These are phyloP conservation scores for Saccharomycopsis crataegensis DNA, from an alignment of 1,139 yeast species.

Conservation along the genomic window DNA sequence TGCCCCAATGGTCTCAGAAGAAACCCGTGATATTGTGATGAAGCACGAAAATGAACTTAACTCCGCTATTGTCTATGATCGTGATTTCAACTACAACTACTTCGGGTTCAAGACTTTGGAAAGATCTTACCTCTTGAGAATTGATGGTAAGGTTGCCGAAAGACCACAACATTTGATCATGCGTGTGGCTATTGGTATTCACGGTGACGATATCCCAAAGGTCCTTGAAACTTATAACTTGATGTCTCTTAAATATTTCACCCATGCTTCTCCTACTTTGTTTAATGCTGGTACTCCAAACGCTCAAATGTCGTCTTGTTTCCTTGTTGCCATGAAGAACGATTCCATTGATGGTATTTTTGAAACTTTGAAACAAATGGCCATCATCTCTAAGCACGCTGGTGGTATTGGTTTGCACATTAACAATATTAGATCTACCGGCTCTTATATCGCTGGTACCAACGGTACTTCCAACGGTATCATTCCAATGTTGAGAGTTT, in stretches of 20 bases:
- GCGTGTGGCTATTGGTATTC: constrained; percentile 88
- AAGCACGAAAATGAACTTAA: constrained; percentile 64
- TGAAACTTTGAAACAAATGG: constrained; percentile 79
- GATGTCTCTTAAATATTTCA: constrained; percentile 79
- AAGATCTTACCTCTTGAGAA: constrained; percentile 70
- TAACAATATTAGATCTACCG: constrained; percentile 78
- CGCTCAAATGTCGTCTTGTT: constrained; percentile 86
- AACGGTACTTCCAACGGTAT: constrained; percentile 86
- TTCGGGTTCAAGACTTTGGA: constrained; percentile 86
- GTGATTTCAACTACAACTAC: constrained; percentile 77
- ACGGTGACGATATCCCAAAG: constrained; percentile 61
- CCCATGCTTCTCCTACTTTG: constrained; percentile 85
- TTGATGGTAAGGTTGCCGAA: constrained; percentile 71
- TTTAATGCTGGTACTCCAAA: constrained; percentile 87
- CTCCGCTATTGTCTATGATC: constrained; percentile 74
- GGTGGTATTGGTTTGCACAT: constrained; percentile 88
- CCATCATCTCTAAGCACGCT: constrained; percentile 80
- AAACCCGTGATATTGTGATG: constrained; percentile 56
- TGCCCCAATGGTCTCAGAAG: constrained; percentile 77
- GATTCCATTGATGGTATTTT: constrained; percentile 89
- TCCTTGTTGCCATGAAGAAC: constrained; percentile 80
- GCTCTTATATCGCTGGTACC: constrained; percentile 82
- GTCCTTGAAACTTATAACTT: constrained; percentile 75
- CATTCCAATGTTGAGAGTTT: constrained; percentile 85
- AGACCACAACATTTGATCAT: constrained; percentile 86